Conservation (phyloP, 768 basidiomycete species). For the Dioszegia hungarica region DNA sequence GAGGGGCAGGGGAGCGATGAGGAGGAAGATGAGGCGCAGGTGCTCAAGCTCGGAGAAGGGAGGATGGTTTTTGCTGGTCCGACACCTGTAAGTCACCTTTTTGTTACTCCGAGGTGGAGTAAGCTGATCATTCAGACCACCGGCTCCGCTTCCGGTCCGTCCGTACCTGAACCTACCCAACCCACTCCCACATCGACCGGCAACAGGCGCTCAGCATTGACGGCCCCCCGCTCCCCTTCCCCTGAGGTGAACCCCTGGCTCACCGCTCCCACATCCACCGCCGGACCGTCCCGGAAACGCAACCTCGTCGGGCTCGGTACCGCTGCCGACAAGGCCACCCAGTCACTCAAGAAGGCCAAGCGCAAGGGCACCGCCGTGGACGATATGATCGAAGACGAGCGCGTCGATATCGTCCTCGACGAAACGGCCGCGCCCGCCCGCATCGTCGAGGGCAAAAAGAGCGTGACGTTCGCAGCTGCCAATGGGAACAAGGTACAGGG, state of each 20-base stretch:
- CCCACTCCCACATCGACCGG: conserved; percentile 1
- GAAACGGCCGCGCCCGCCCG: not conserved
- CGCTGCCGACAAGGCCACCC: conserved; percentile 62
- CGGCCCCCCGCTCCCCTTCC: conserved; percentile 1
- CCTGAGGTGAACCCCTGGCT: conserved; percentile 77
- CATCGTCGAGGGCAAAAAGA: not conserved
- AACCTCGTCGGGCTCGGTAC: conserved; percentile 63
- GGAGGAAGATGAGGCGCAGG: conserved; percentile 21
- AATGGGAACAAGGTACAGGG: conserved; percentile 51
- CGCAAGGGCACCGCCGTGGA: conserved; percentile 54
- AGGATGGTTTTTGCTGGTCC: conserved; percentile 49
- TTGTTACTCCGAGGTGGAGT: not conserved
- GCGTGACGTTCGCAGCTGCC: conserved; percentile 34
- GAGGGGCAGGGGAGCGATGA: conserved; percentile 42
- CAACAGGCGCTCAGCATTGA: conserved; percentile 7
- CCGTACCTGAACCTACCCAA: not conserved
- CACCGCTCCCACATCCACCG: conserved; percentile 46
- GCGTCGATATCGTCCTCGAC: conserved; percentile 68
- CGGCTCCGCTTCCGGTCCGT: not conserved
- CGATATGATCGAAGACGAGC: conserved; percentile 77
- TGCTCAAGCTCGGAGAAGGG: conserved; percentile 48
- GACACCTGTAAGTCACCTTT: not conserved
- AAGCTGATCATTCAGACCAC: not conserved
- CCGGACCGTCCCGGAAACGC: conserved; percentile 61
- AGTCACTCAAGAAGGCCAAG: conserved; percentile 65